phyloP scores from a whole-genome alignment of 371 early-diverging fungal genomes.

The Rhizopus stolonifer region DNA sequence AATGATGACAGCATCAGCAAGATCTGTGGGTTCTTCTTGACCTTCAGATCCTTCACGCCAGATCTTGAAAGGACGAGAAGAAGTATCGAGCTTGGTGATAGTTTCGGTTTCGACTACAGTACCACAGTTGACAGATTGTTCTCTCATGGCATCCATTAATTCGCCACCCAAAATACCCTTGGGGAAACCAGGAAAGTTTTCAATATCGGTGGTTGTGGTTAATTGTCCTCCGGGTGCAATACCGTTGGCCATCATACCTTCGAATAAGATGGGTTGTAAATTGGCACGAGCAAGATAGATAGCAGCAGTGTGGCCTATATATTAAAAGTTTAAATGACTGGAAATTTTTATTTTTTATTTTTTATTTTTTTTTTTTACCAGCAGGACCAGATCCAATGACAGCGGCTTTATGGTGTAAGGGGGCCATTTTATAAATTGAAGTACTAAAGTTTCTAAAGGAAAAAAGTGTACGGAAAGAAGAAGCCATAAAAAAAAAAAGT shows the following conservation, averaged over 20 bases:
- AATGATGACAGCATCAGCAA: slow-evolving; percentile 87
- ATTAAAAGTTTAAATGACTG: neutral
- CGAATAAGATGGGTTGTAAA: slow-evolving; percentile 90
- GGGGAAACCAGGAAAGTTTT: slow-evolving; percentile 90
- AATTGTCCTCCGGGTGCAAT: slow-evolving; percentile 88
- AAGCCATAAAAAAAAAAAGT: slow-evolving; percentile 13
- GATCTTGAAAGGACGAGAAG: slow-evolving; percentile 83
- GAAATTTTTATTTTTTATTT: neutral
- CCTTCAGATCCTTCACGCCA: slow-evolving; percentile 85
- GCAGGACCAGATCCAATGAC: slow-evolving; percentile 94
- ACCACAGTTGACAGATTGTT: slow-evolving; percentile 40
- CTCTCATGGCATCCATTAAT: slow-evolving; percentile 68
- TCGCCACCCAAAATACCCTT: slow-evolving; percentile 80
- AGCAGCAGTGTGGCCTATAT: slow-evolving; percentile 87
- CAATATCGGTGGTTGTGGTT: slow-evolving; percentile 91
- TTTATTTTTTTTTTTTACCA: slow-evolving; percentile 38
- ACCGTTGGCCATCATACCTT: slow-evolving; percentile 95
- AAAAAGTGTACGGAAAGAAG: slow-evolving; percentile 21
- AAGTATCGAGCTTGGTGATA: slow-evolving; percentile 80
- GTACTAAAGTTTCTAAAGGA: slow-evolving; percentile 23
- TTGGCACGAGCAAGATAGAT: slow-evolving; percentile 95
- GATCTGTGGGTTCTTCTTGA: slow-evolving; percentile 65
- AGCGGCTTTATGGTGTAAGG: slow-evolving; percentile 47
- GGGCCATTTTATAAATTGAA: slow-evolving; percentile 31
- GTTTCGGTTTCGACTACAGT: slow-evolving; percentile 84